Conservation (phyloP, 148 eudicot genomes). For the Silene conica region DNA sequence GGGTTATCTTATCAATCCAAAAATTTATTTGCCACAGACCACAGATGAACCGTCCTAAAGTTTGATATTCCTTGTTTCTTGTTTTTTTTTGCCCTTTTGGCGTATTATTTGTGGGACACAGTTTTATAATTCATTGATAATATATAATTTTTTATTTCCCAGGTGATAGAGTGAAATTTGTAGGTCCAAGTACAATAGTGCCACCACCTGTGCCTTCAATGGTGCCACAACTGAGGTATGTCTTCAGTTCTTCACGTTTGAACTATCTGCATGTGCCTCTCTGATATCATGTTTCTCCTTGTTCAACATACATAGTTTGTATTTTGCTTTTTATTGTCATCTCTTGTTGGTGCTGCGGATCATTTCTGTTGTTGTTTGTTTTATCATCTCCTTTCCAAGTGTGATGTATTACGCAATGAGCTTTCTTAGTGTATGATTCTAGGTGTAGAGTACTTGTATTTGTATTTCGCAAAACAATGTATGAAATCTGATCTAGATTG, state of each 20-base stretch:
- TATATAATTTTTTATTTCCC: constrained; percentile 13
- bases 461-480: background rate
- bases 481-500: background rate
- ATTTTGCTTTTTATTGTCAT: background rate
- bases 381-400: background rate
- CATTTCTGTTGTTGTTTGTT: background rate
- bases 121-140: background rate
- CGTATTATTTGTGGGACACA: background rate
- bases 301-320: background rate
- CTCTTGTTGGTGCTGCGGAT: background rate
- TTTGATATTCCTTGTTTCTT: background rate
- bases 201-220: constrained; percentile 37
- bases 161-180: constrained; percentile 89
- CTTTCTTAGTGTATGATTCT: background rate
- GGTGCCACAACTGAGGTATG: constrained; percentile 51
- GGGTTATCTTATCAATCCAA: too few relatives aligned
- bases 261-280: background rate
- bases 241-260: constrained; percentile 11
- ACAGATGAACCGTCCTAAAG: too few relatives aligned
- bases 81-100: background rate
- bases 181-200: constrained; percentile 42
- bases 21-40: too few relatives aligned
- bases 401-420: background rate
- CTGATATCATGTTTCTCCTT: background rate
- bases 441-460: background rate